Base-by-base conservation (phyloP, 768 basidiomycete genomes). In the Psilocybe azurescens region DNA sequence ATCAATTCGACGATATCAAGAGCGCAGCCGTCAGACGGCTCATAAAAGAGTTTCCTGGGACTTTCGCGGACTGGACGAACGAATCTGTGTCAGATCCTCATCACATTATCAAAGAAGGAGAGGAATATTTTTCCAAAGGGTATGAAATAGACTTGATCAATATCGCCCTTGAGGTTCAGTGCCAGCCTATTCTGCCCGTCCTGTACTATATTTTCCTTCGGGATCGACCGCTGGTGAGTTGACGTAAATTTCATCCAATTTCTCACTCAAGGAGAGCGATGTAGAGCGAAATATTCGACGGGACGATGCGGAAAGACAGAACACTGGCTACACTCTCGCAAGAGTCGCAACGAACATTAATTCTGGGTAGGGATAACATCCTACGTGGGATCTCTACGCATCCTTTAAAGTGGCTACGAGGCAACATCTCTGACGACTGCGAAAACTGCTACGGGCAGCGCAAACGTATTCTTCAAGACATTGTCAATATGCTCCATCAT, bases 121-220 rank as follows among this genome's bases (percentile, higher is more conserved):
- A 54, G 13, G 18, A 2, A 6, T 20, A 33, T 11, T 36, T 54
- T 24, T 9, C 36, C 33, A 16, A 3, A 14, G 55, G 55, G 1
- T 13, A 29, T 18, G 55, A 47, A 18, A 46, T 56, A 6, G 55
- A 56, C 55, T 18, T 56, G 18, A 33, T 56, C n/a, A 56, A 56
- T 41, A 47, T 56, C 20, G 55, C 55, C 2, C 5, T 32, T 8
- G 55, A 56, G 20, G 24, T 47, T 13, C 8, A 46, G 9, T 29
- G 39, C 16, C 13, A 28, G 7, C 13, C 20, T 10, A 30, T 56
- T 28, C 44, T 56, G 1, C 55, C 55, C 4, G 24, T 16, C 14
- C 41, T 47, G 16, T 46, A 16, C 44, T 56, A 46, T 44, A 9
- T 46, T 29, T 30, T 44, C 16, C 24, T 56, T 3, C 1, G 30